phyloP scores from a whole-genome alignment of 2,329 filamentous ascomycete genomes.

The Dryadomyces quercus-mongolicae region DNA sequence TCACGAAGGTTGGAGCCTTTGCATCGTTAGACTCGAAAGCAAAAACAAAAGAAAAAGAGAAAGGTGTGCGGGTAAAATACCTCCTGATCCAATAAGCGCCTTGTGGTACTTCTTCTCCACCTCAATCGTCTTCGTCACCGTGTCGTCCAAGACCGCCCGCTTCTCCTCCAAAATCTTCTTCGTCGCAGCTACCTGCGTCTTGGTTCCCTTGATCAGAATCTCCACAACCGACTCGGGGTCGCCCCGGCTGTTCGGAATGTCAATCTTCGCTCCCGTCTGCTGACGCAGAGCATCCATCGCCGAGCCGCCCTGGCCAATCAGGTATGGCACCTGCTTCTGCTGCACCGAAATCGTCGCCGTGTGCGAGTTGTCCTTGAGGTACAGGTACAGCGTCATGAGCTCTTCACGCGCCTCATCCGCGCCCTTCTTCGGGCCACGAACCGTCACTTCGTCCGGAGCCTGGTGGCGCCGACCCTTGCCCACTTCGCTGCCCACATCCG shows the following conservation, averaged over 20 bases:
- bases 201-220: slow-evolving; percentile 85
- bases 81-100: slow-evolving; percentile 76
- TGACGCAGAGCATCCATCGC: slow-evolving; percentile 85
- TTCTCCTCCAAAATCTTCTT: slow-evolving; percentile 85
- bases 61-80: slow-evolving; percentile 39
- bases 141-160: slow-evolving; percentile 77
- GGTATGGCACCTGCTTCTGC: slow-evolving; percentile 81
- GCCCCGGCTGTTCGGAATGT: slow-evolving; percentile 74
- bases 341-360: slow-evolving; percentile 72
- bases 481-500: slow-evolving; percentile 57
- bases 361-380: slow-evolving; percentile 77
- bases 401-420: slow-evolving; percentile 88
- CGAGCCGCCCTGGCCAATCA: slow-evolving; percentile 83
- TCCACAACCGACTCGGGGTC: slow-evolving; percentile 61
- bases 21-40: background rate
- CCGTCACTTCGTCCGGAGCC: slow-evolving; percentile 73
- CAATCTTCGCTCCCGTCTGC: slow-evolving; percentile 75
- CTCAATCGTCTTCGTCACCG: slow-evolving; percentile 70
- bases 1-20: slow-evolving; percentile 72
- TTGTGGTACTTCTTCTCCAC: slow-evolving; percentile 94
- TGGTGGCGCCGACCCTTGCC: slow-evolving; percentile 59
- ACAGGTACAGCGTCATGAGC: slow-evolving; percentile 78
- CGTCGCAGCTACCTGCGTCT: slow-evolving; percentile 78
- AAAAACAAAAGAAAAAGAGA: background rate
- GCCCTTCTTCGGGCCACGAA: slow-evolving; percentile 85